A percentile compares a stretch with the other conserved stretches of the same genome.
Evolutionary conservation across 495 filamentous ascomycete genomes (phyloP).

Genomic region (Podospora pseudocomata): DNA sequence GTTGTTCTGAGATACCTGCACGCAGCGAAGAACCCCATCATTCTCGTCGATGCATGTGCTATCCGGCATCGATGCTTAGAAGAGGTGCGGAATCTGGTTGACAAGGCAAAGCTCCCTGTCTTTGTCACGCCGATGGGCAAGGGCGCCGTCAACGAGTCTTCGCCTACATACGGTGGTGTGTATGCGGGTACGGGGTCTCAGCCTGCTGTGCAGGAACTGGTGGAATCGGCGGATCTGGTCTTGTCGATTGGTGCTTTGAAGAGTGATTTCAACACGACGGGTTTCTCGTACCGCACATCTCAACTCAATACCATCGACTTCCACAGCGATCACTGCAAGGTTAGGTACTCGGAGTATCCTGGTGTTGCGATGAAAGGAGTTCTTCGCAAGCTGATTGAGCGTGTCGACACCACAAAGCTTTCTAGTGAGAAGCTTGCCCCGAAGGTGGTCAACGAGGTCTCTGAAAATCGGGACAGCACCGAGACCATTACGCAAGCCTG

Average conservation of each 20-base stretch:
- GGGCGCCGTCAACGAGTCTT: slow-evolving; percentile 75
- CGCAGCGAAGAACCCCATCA: slow-evolving; percentile 70
- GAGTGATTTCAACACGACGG: slow-evolving; percentile 88
- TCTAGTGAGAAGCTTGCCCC: slow-evolving; percentile 37
- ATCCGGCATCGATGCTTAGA: slow-evolving; percentile 72
- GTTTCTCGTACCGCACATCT: slow-evolving; percentile 80
- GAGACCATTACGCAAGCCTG: slow-evolving; percentile 72
- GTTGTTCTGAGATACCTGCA: slow-evolving; percentile 74
- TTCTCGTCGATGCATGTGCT: slow-evolving; percentile 89
- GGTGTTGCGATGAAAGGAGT: slow-evolving; percentile 82
- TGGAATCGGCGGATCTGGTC: slow-evolving; percentile 80
- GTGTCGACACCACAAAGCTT: slow-evolving; percentile 57
- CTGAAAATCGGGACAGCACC: slow-evolving; percentile 48
- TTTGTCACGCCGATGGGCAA: slow-evolving; percentile 95
- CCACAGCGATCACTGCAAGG: slow-evolving; percentile 70
- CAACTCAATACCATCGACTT: slow-evolving; percentile 85
- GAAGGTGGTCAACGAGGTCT: slow-evolving; percentile 55
- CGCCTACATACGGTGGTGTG: slow-evolving; percentile 75
- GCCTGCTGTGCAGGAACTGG: slow-evolving; percentile 62
- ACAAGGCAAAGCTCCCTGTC: slow-evolving; percentile 71
- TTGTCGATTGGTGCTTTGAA: slow-evolving; percentile 76
- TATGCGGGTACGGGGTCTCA: slow-evolving; percentile 81
- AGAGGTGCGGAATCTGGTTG: slow-evolving; percentile 74
- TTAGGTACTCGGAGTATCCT: slow-evolving; percentile 80
- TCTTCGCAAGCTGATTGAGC: slow-evolving; percentile 66